Evolutionary conservation across 352 stramenopile species (phyloP).

Genomic region (Hyaloperonospora brassicae): DNA sequence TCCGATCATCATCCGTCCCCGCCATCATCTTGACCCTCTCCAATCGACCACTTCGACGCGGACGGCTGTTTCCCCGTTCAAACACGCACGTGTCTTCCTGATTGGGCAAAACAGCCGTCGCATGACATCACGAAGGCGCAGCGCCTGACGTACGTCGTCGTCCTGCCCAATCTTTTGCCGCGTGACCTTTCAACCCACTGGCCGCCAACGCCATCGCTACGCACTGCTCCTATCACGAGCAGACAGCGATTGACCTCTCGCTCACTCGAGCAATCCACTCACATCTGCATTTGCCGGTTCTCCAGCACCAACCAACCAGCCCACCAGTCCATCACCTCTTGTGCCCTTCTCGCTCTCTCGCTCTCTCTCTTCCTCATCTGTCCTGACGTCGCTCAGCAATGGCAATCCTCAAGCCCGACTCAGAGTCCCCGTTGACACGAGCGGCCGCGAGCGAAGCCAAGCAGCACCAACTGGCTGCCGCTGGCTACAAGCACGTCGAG

Average conservation of each 20-base stretch:
- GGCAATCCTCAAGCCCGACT: constrained; percentile 61
- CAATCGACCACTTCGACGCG: too few species aligned
- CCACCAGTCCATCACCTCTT: background rate
- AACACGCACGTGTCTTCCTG: too few species aligned
- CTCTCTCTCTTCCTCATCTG: background rate
- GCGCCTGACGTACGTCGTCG: background rate
- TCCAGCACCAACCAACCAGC: constrained; percentile 14
- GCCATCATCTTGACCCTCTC: too few species aligned
- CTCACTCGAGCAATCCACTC: background rate
- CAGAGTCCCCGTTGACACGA: constrained; percentile 29
- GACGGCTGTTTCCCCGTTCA: too few species aligned
- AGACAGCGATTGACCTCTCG: background rate
- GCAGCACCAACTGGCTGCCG: constrained; percentile 45
- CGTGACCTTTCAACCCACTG: too few species aligned
- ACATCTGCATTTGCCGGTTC: constrained; percentile 31
- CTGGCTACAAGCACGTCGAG: constrained; percentile 66
- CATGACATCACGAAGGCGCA: background rate
- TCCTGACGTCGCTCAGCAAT: constrained; percentile 15
- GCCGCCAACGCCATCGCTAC: too few species aligned
- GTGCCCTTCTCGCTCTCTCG: too few species aligned
- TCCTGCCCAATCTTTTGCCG: too few species aligned
- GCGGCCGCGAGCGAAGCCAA: constrained; percentile 25
- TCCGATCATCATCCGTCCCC: too few species aligned
- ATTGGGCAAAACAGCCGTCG: too few species aligned
- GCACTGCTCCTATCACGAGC: background rate